Evolutionary conservation across 106 monocot species (phyloP), one percentile per base, ranked within the genome.

Genomic region (Allium cepa): DNA sequence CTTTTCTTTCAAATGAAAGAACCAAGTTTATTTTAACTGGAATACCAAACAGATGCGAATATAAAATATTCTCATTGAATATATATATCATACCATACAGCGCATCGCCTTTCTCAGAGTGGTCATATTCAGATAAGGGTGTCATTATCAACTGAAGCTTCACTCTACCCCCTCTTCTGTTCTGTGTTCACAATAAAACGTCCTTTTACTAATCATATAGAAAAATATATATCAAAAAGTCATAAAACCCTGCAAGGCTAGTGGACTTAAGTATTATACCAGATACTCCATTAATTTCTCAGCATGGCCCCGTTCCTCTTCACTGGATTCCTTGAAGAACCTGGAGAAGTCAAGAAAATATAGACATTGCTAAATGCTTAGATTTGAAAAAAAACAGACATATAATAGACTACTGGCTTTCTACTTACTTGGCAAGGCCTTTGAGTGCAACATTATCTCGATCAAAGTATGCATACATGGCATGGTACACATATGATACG

Each of bases 381-480:
- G 46, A 36, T 55, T 57, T 50, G 16, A 60, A 51, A 0, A 17
- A 50, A 59, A 50, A 27, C 26, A 13, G 48, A 4, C 11, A 10
- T 4, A 7, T 0, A 48, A 9, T 46, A 28, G 11, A n/a, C 3
- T 47, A 12, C 7, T 55, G 53, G 15, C 15, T 55, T 53, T n/a
- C 9, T 3, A 64, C 80, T 90, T 81, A 94, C 94, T 85, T 87
- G 69, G 94, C 94, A 9, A 94, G 50, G 52, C 94, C 94, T 53
- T 60, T 87, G 2, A 90, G 79, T 0, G 87, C 87, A 13, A 94
- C 90, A 71, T 94, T 83, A 61, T 94, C 94, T 11, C 90, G 72
- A 50, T 94, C 87, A 36, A 94, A 94, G 82, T 94, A 94, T 8
- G 94, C 87, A 47, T 80, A 94, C 75, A 94, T 60, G 6, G 90